Base-by-base conservation (phyloP, 805 yeast genomes). In the Yarrowia sp. region DNA sequence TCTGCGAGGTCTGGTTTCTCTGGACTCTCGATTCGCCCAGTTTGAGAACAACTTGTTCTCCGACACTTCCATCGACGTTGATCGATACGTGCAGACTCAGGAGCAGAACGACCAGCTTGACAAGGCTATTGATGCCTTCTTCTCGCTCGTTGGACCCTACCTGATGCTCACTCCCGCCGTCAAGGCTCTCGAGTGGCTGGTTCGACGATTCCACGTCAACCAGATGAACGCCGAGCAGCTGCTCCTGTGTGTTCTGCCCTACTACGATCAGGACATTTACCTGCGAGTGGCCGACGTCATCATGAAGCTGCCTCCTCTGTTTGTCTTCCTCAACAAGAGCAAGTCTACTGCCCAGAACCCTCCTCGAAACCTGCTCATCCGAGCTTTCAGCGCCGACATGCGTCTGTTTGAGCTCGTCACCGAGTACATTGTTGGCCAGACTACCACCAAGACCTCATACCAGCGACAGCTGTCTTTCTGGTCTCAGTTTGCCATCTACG, bases 151-250 rank as follows among this genome's bases (percentile, higher is more conserved):
- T 9, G 86, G 96, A 3, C 90, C 96, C 1, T 86, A 86, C 74
- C 85, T 93, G 83, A 83, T 85, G 68, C 77, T 92, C 63, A 82
- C 86, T 22, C 90, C 96, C 28, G 83, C 97, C 2, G 72, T 90
- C 58, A 86, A 87, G 70, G 93, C 97, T 5, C 80, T 91, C 11
- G 99, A 95, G 78, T 95, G 99, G 99, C 84, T 92, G 28, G 87
- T 95, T 17, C 87, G 99, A 78, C 83, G 98, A 70, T 79, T 95
- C 86, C 77, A 90, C 71, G 85, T 91, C 69, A 92, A 95, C 73
- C 80, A 89, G 57, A 87, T 88, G 71, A 91, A 89, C 71, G 78
- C 92, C 0, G 98, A 93, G 74, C 74, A 80, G 64, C 73, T 95
- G 36, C 73, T 95, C 50, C 75, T 93, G 65, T 81, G 92, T 2